These are phyloP conservation scores for Wickerhamomyces canadensis DNA, from an alignment of 805 yeast species.

Conservation along the genomic window DNA sequence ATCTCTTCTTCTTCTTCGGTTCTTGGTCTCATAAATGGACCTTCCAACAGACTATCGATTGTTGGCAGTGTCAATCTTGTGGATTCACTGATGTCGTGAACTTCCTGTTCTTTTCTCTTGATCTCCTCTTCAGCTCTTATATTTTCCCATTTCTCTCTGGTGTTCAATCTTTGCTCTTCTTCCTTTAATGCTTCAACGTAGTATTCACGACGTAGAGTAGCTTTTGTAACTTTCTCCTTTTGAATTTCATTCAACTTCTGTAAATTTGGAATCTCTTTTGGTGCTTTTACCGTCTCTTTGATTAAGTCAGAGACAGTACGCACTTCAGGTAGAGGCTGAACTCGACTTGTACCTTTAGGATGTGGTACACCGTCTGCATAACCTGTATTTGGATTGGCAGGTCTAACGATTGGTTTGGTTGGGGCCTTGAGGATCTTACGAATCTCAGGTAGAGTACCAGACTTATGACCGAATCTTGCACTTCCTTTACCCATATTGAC, in stretches of 20 bases:
- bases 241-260: conserved; percentile 22
- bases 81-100: conserved; percentile 41
- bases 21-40: conserved; percentile 68
- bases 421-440: conserved; percentile 74
- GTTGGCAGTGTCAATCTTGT: conserved; percentile 73
- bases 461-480: conserved; percentile 48
- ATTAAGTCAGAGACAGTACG: conserved; percentile 59
- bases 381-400: conserved; percentile 49
- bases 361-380: conserved; percentile 67
- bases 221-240: conserved; percentile 29
- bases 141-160: conserved; percentile 28
- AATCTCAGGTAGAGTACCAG: conserved; percentile 78
- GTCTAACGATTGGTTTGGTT: conserved; percentile 31
- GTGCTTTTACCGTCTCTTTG: conserved; percentile 42
- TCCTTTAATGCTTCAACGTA: conserved; percentile 48
- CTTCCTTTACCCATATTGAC: conserved; percentile 40
- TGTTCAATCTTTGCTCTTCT: conserved; percentile 31
- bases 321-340: conserved; percentile 45
- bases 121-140: conserved; percentile 22
- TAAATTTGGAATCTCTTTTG: conserved; percentile 28
- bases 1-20: conserved; percentile 62
- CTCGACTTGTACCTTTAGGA: conserved; percentile 59
- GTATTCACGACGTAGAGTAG: conserved; percentile 69
- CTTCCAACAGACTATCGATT: conserved; percentile 56
- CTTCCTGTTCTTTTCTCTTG: conserved; percentile 29